phyloP scores from a whole-genome alignment of 768 basidiomycete genomes.

The Rhizopogon salebrosus region DNA sequence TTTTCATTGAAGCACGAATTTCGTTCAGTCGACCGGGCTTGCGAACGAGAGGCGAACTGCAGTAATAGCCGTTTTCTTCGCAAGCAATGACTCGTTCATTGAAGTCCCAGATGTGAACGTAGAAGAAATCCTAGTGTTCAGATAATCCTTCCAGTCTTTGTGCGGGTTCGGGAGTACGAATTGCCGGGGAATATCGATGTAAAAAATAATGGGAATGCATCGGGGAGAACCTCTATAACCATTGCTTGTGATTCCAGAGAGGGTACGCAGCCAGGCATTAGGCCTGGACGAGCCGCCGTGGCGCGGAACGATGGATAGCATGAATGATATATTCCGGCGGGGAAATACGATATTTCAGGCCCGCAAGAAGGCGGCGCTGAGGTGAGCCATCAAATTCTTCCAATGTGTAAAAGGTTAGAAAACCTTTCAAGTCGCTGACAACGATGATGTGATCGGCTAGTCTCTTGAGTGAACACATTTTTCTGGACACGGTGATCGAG shows the following conservation, averaged over 20 bases:
- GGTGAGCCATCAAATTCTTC: not conserved
- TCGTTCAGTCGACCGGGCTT: too few species aligned
- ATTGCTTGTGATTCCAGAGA: not conserved
- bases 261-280: not conserved
- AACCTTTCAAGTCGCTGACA: not conserved
- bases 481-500: not conserved
- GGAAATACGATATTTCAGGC: not conserved
- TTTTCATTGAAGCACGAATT: too few species aligned
- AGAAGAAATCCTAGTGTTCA: too few species aligned
- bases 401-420: not conserved
- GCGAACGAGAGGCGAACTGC: too few species aligned
- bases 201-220: too few species aligned
- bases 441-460: not conserved
- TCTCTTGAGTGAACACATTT: not conserved
- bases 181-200: too few species aligned
- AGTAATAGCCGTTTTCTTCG: too few species aligned
- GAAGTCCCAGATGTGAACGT: too few species aligned
- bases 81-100: too few species aligned
- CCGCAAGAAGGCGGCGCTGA: not conserved
- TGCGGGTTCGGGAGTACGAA: too few species aligned
- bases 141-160: too few species aligned
- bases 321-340: not conserved
- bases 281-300: not conserved
- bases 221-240: not conserved
- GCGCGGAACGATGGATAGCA: not conserved